Base-by-base conservation (phyloP, 2,329 filamentous ascomycete genomes). In the Xylaria sp. region DNA sequence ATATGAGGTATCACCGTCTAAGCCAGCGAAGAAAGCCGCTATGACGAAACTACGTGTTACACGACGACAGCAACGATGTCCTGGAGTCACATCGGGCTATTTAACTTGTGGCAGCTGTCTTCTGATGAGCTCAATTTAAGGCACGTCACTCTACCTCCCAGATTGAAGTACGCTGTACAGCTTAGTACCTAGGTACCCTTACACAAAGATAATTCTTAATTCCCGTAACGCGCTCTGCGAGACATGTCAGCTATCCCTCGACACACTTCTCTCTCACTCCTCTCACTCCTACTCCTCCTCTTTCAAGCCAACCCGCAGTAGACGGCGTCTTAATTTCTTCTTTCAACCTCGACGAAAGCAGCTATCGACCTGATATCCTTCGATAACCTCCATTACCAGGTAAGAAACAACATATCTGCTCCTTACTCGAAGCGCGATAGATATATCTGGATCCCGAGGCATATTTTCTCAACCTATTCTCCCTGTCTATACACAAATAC, bases 21-120 rank as follows among this genome's bases (percentile, higher is more conserved):
- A 13, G 54, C 10, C 51, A 54, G 25, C 12, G 25, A 61, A 41
- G 33, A 57, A 52, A 67, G 56, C 52, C 43, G 52, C 36, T 33
- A 69, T 69, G 67, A 69, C 67, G 67, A 56, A 69, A 61, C 12
- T n/a, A 54, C 36, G 31, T 62, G 63, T 66, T 20, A 62, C 60
- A 64, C 55, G 60, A 55, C 41, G 49, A 39, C 41, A 52, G 43
- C 33, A 36, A 36, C 33, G 3, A 18, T 33, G 41, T 61, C 49
- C 20, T n/a, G 25, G 48, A 36, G 23, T 59, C 48, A 51, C n/a
- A 55, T 43, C 25, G 48, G 48, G 10, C 43, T 68, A 62, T 62
- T 61, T 68, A 61, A 66, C 15, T 39, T 52, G 57, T 54, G 57
- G 55, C 8, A 59, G 54, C 28, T 49, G 57, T 59, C 52, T 46